Evolutionary conservation across 2,329 filamentous ascomycete genomes (phyloP).

Genomic region (Aspergillus ibericus): DNA sequence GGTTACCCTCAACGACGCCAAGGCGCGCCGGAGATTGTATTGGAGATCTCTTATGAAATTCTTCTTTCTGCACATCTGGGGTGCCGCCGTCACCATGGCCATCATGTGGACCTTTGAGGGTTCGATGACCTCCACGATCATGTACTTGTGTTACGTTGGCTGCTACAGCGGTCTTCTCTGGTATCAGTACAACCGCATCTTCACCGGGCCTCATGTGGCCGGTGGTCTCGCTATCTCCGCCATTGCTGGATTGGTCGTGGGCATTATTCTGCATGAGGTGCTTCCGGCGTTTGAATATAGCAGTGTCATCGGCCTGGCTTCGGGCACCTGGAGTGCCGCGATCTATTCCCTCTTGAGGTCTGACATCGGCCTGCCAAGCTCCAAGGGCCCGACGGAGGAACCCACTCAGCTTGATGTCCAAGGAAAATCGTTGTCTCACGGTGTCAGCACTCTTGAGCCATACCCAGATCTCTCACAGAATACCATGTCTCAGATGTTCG

Average conservation of each 20-base stretch:
- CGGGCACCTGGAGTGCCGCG: conserved; percentile 53
- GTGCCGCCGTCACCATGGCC: conserved; percentile 48
- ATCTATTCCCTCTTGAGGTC: conserved; percentile 49
- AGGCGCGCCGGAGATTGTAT: conserved; percentile 49
- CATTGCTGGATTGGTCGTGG: conserved; percentile 46
- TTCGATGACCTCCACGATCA: conserved; percentile 42
- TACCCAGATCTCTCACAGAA: conserved; percentile 12
- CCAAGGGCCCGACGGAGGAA: background rate
- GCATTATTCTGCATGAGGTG: conserved; percentile 43
- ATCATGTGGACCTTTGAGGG: conserved; percentile 54
- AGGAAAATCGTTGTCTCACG: background rate
- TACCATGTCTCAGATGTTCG: conserved; percentile 11
- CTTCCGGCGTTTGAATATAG: conserved; percentile 44
- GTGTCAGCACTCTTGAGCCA: conserved; percentile 28
- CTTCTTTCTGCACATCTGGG: conserved; percentile 54
- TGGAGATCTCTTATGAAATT: conserved; percentile 52
- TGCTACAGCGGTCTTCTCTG: conserved; percentile 54
- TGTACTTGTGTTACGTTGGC: conserved; percentile 52
- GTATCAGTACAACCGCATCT: conserved; percentile 56
- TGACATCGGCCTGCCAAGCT: conserved; percentile 46
- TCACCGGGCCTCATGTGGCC: conserved; percentile 47
- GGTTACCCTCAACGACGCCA: conserved; percentile 42
- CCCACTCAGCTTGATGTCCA: background rate
- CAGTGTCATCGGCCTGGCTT: conserved; percentile 50
- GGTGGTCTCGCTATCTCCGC: conserved; percentile 35